phyloP scores from a whole-genome alignment of 768 basidiomycete genomes.

The Mycena haematopus region DNA sequence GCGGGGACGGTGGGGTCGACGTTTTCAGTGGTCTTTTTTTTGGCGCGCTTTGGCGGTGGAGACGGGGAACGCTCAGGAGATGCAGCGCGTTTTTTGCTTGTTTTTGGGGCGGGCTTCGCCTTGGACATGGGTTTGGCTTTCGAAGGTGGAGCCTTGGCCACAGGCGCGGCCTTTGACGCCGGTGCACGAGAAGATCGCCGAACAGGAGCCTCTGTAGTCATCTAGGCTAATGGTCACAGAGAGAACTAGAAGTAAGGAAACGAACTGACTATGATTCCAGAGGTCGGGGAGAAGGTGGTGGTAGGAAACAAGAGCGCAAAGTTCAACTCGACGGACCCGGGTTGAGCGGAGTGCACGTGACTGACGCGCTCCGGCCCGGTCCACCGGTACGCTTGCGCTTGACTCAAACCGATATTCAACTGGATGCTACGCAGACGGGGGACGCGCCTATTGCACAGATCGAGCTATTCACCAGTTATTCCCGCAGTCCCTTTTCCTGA shows the following conservation, averaged over 20 bases:
- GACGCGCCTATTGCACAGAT: constrained; percentile 17
- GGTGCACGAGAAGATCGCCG: constrained; percentile 61
- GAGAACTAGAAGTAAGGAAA: not conserved
- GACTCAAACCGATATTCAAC: too few species aligned
- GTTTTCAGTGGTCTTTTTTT: constrained; percentile 46
- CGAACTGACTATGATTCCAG: constrained; percentile 32
- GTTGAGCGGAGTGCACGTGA: constrained; percentile 3
- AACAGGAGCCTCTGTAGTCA: constrained; percentile 44
- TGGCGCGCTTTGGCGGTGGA: constrained; percentile 58
- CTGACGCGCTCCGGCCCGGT: constrained; percentile 5
- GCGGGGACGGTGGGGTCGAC: constrained; percentile 53
- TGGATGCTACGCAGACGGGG: constrained; percentile 1
- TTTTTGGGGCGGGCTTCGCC: constrained; percentile 41
- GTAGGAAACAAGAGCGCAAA: constrained; percentile 9
- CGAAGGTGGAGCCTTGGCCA: constrained; percentile 33
- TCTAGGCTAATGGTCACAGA: not conserved
- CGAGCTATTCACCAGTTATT: constrained; percentile 17
- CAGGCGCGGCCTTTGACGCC: constrained; percentile 48
- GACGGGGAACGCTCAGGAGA: constrained; percentile 52
- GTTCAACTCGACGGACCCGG: not conserved
- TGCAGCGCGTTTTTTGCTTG: constrained; percentile 56
- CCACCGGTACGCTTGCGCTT: too few species aligned
- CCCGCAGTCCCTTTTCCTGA: constrained; percentile 22
- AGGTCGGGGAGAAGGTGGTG: constrained; percentile 16
- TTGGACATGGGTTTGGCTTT: constrained; percentile 46